Conservation (phyloP, 805 yeast genomes). For the Starmera caribaea region DNA sequence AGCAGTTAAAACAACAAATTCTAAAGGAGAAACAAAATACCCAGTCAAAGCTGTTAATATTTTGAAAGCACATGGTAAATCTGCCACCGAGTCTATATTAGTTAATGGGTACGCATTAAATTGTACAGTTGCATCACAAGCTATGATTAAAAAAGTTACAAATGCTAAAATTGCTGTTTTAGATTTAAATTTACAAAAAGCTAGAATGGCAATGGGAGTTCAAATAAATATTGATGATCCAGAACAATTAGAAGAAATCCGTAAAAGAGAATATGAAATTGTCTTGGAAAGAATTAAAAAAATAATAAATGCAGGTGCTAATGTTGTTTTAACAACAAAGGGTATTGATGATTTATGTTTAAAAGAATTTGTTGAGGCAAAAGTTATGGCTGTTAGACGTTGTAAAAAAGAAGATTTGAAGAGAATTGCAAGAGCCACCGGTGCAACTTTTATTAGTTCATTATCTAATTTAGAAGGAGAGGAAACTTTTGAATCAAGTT, state of each 20-base stretch:
- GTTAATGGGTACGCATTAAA: constrained; percentile 93
- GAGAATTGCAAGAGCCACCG: constrained; percentile 96
- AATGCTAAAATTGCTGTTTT: constrained; percentile 80
- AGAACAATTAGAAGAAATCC: constrained; percentile 86
- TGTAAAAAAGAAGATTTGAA: constrained; percentile 94
- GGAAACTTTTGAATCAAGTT: constrained; percentile 71
- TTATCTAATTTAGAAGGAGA: constrained; percentile 91
- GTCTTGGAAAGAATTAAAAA: constrained; percentile 62
- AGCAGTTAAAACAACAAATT: constrained; percentile 85
- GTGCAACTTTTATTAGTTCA: constrained; percentile 81
- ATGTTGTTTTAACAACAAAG: constrained; percentile 91
- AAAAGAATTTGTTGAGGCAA: constrained; percentile 82
- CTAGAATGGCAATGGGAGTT: constrained; percentile 97
- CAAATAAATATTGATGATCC: constrained; percentile 96
- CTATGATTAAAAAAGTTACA: constrained; percentile 69
- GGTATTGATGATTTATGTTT: constrained; percentile 97
- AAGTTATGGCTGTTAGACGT: constrained; percentile 87
- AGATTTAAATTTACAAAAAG: constrained; percentile 90
- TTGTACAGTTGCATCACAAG: constrained; percentile 96
- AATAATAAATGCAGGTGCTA: constrained; percentile 78
- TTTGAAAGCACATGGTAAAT: constrained; percentile 93
- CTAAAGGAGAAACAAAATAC: constrained; percentile 81
- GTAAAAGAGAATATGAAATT: constrained; percentile 85
- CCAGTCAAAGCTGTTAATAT: constrained; percentile 97
- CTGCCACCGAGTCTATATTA: constrained; percentile 75